phyloP scores from a whole-genome alignment of 2,329 filamentous ascomycete species.

The Microsporum ferrugineum region DNA sequence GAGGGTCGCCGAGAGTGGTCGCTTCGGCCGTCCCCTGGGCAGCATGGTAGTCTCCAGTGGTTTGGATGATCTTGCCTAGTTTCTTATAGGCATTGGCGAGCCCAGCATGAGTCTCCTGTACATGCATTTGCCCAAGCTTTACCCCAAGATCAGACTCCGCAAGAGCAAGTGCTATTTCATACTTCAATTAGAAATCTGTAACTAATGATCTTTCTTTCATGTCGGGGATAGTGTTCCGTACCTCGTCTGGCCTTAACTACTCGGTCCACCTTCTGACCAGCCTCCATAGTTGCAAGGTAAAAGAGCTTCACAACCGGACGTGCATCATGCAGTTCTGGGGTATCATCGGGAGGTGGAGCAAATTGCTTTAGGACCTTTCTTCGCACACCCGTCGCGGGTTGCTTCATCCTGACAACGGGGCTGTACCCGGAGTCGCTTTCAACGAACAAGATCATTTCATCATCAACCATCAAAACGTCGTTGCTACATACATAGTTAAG shows the following conservation, averaged over 20 bases:
- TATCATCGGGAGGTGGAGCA: constrained; percentile 92
- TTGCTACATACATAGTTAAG: constrained; percentile 87
- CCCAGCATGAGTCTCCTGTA: constrained; percentile 81
- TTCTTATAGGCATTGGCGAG: constrained; percentile 87
- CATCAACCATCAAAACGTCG: constrained; percentile 84
- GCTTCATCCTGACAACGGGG: constrained; percentile 87
- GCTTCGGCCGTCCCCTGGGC: constrained; percentile 95
- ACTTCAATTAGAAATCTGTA: not conserved
- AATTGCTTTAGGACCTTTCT: constrained; percentile 97
- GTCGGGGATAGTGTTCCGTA: constrained; percentile 33
- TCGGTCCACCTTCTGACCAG: constrained; percentile 91
- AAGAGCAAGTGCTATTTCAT: constrained; percentile 62
- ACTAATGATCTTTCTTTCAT: not conserved
- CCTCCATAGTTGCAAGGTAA: constrained; percentile 89
- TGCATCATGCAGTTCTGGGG: constrained; percentile 81
- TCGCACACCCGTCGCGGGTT: constrained; percentile 88
- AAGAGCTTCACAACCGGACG: constrained; percentile 89
- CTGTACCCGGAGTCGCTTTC: constrained; percentile 98
- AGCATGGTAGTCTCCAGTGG: constrained; percentile 87
- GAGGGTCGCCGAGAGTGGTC: constrained; percentile 82
- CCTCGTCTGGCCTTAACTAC: constrained; percentile 86
- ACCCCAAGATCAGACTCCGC: constrained; percentile 88
- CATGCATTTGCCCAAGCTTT: constrained; percentile 73
- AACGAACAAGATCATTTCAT: constrained; percentile 97
- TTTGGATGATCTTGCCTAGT: constrained; percentile 85